Base-by-base conservation (phyloP, 2,329 filamentous ascomycete species). In the Geosmithia morbida region DNA sequence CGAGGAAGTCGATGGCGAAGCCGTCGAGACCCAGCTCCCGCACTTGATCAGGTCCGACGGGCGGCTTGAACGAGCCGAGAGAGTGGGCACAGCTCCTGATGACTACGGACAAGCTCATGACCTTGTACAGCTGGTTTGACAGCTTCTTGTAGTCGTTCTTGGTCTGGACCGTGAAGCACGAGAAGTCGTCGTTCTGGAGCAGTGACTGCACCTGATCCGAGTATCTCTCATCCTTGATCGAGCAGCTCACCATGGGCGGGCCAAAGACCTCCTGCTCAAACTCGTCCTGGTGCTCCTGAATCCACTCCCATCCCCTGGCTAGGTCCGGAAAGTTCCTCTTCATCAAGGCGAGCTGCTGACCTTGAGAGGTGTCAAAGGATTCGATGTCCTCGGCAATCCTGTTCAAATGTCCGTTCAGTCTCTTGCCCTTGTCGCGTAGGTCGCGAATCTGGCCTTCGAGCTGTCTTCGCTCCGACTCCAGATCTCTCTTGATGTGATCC, bases 261-360 rank as follows among this genome's bases (percentile, higher is more conserved):
- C 85, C 87, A 58, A 84, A 87, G 4, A 96, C 81, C 49, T 83
- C 74, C 53, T 83, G 79, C 57, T 85, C 76, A 52, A 96, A 92
- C 45, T 74, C 63, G 48, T 72, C 59, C 50, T 73, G 74, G 59
- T 98, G 79, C 2, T 78, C 62, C 57, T 86, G 75, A 46, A 97
- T 73, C 89, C 90, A 98, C 41, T 81, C 71, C 80, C 87, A 95
- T 2, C 81, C 87, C 53, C 60, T 68, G 11, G 75, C 74, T 2
- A 83, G 78, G 48, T 96, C 85, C 0, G 59, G 59, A 11, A 81
- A 83, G 1, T 74, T 16, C 6, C 59, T 70, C 46, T 69, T 70
- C 48, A 98, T 72, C 52, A 83, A 78, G 45, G 66, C 77, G 48
- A 84, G 68, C 53, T 87, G 82, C 56, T 85, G 83, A 6, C 88